Percentiles rank a stretch among this genome's conserved stretches.
These are phyloP conservation scores for Cercospora beticola DNA, from an alignment of 2,329 filamentous ascomycete species.

Conservation along the genomic window DNA sequence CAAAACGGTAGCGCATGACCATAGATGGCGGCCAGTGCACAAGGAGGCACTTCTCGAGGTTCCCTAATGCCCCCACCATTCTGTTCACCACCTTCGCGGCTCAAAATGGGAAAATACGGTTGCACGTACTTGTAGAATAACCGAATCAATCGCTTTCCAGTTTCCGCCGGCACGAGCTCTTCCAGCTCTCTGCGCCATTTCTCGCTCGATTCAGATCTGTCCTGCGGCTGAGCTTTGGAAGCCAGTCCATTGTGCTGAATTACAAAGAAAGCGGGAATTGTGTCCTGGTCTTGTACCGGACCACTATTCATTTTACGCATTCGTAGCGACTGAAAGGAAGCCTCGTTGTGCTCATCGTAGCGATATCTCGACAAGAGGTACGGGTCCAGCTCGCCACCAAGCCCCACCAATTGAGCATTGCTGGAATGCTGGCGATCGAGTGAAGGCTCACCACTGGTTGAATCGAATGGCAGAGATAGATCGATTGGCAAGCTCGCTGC, in stretches of 20 bases:
- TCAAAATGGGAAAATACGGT: conserved; percentile 47
- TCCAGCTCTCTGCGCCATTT: conserved; percentile 35
- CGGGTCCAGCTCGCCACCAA: conserved; percentile 38
- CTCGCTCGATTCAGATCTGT: conserved; percentile 29
- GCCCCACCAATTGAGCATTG: conserved; percentile 37
- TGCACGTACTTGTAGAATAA: conserved; percentile 47
- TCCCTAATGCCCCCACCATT: conserved; percentile 32
- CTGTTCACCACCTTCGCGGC: conserved; percentile 39
- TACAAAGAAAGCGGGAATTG: conserved; percentile 38
- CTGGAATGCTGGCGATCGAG: conserved; percentile 36
- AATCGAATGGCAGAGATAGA: conserved; percentile 31
- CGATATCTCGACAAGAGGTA: conserved; percentile 37
- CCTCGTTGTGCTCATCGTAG: conserved; percentile 39
- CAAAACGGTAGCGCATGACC: conserved; percentile 48
- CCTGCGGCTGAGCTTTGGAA: conserved; percentile 39
- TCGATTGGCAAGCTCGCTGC: conserved; percentile 22
- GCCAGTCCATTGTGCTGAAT: conserved; percentile 39
- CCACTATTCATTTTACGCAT: conserved; percentile 36
- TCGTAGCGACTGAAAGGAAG: conserved; percentile 35
- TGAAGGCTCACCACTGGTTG: conserved; percentile 34
- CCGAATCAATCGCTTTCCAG: conserved; percentile 42
- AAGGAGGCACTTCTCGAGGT: conserved; percentile 40
- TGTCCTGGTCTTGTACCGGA: conserved; percentile 24
- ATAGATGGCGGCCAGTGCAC: conserved; percentile 45
- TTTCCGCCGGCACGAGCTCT: conserved; percentile 34